A percentile compares a stretch with the other conserved stretches of the same genome.
These are phyloP conservation scores for Piper longum DNA, from an alignment of 164 flowering plant genomes.

Conservation along the genomic window DNA sequence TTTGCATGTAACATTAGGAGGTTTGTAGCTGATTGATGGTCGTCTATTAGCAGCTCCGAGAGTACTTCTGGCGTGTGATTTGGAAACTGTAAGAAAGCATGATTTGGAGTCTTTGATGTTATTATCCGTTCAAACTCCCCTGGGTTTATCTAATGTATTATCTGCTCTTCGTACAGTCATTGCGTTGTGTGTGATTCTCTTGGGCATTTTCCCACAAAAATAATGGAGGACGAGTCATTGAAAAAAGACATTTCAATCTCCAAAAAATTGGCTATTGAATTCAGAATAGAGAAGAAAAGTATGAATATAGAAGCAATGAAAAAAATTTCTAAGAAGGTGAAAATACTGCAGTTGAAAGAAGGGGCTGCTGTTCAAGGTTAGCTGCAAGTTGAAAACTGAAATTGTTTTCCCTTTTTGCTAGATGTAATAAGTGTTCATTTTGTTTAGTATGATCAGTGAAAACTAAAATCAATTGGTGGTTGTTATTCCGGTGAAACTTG, in stretches of 20 bases:
- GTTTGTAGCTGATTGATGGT: constrained; percentile 65
- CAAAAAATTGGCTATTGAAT: constrained; percentile 45
- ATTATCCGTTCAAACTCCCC: constrained; percentile 57
- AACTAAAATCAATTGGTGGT: no score
- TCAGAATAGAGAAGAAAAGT: constrained; percentile 79
- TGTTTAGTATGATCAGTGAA: not conserved
- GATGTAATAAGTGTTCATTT: not conserved
- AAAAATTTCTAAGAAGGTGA: constrained; percentile 52
- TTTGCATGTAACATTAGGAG: constrained; percentile 65
- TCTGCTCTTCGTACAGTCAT: constrained; percentile 53
- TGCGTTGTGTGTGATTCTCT: constrained; percentile 70
- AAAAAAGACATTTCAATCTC: constrained; percentile 30
- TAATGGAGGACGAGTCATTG: constrained; percentile 67
- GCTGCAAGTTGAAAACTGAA: not conserved
- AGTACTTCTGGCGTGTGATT: constrained; percentile 44
- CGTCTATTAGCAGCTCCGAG: constrained; percentile 80
- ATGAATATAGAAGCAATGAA: constrained; percentile 61
- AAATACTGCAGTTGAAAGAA: constrained; percentile 15
- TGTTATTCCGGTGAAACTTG: no score
- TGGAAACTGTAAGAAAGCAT: constrained; percentile 34
- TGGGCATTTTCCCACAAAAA: constrained; percentile 68
- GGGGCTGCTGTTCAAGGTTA: constrained; percentile 4
- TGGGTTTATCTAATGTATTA: constrained; percentile 56
- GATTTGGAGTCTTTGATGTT: constrained; percentile 51
- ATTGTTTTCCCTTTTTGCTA: not conserved